phyloP scores from a whole-genome alignment of 352 stramenopile genomes.

The Globisporangium viniferum region DNA sequence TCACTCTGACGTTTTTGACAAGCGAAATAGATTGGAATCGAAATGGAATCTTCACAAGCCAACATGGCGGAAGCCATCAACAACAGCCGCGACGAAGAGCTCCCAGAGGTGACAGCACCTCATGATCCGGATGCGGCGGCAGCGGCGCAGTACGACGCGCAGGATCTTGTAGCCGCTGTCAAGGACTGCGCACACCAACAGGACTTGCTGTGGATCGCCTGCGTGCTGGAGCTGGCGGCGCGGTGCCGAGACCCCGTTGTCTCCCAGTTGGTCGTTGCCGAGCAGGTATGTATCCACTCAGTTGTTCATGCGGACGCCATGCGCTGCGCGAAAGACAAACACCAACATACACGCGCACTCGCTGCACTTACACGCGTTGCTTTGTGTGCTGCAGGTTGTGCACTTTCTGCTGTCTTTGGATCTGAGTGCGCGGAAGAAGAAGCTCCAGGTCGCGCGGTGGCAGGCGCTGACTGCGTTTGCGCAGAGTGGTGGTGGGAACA shows the following conservation, averaged over 20 bases:
- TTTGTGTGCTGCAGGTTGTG: slow-evolving; percentile 1
- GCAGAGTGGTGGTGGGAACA: not conserved
- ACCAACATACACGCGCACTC: not conserved
- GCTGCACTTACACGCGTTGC: not conserved
- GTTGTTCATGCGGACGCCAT: not conserved
- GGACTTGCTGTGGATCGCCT: slow-evolving; percentile 10
- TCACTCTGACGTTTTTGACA: not conserved
- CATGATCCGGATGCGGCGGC: not conserved
- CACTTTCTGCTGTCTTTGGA: slow-evolving; percentile 6
- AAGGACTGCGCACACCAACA: not conserved
- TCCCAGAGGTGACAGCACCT: not conserved
- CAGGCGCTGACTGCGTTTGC: slow-evolving; percentile 16
- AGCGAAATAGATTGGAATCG: not conserved
- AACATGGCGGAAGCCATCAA: slow-evolving; percentile 2
- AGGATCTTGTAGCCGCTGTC: not conserved
- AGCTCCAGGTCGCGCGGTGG: slow-evolving; percentile 15
- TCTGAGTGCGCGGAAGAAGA: slow-evolving; percentile 15
- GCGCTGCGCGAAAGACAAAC: not conserved
- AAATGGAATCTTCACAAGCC: not conserved
- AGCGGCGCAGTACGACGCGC: not conserved
- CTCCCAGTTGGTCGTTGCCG: slow-evolving; percentile 1
- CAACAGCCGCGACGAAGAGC: not conserved
- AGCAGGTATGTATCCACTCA: slow-evolving; percentile 1
- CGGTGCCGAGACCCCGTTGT: not conserved
- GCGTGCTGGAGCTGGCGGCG: slow-evolving; percentile 11